Percentiles rank a stretch among this genome's conserved stretches.
These are phyloP conservation scores for Plenodomus tracheiphilus DNA, from an alignment of 2,329 filamentous ascomycete genomes.

Conservation along the genomic window DNA sequence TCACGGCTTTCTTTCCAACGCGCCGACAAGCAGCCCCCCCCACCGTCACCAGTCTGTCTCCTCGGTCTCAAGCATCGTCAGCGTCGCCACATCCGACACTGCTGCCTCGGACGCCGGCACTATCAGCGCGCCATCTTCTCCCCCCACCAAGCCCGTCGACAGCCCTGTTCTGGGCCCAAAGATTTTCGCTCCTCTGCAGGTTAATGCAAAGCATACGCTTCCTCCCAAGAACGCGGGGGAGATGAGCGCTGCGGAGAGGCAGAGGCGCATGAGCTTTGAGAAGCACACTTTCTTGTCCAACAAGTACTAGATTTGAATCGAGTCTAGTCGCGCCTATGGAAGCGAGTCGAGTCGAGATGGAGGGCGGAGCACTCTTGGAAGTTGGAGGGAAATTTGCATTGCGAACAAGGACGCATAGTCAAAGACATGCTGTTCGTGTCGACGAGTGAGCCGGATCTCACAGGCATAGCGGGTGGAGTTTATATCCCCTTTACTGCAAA, in stretches of 20 bases:
- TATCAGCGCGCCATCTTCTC: conserved; percentile 35
- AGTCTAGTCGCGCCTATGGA: background rate
- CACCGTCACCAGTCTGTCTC: conserved; percentile 32
- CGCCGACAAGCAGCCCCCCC: conserved; percentile 13
- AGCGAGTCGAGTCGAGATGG: no score
- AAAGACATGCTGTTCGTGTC: background rate
- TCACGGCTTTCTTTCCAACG: conserved; percentile 46
- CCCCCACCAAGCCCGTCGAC: conserved; percentile 27
- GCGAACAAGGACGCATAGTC: background rate
- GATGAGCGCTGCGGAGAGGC: conserved; percentile 25
- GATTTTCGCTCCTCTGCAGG: conserved; percentile 38
- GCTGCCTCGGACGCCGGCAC: conserved; percentile 9
- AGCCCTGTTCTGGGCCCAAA: conserved; percentile 32
- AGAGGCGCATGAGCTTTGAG: conserved; percentile 17
- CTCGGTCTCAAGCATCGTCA: conserved; percentile 27
- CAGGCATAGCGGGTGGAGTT: background rate
- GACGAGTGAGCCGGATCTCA: background rate
- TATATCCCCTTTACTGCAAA: background rate
- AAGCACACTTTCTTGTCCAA: conserved; percentile 38
- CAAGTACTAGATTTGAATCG: conserved; percentile 21
- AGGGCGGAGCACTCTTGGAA: no score
- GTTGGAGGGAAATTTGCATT: background rate
- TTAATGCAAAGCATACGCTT: conserved; percentile 38
- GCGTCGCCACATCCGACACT: conserved; percentile 16
- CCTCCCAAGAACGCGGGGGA: conserved; percentile 25